These are phyloP conservation scores for Lathyrus oleraceus DNA, from an alignment of 306 rosid species.

Conservation along the genomic window DNA sequence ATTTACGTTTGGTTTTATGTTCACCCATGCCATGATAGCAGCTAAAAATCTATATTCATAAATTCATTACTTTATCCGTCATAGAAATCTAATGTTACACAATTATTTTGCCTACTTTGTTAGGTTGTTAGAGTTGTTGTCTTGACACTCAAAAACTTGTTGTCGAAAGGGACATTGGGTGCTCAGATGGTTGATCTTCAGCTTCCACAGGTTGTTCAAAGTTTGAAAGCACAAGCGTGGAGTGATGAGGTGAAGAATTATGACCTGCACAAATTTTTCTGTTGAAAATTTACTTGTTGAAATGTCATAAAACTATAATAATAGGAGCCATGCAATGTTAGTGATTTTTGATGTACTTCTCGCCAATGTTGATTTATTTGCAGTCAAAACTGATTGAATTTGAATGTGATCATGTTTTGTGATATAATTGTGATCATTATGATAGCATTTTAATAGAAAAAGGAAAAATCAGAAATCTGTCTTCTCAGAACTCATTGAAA, in stretches of 20 bases:
- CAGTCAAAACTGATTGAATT: not conserved
- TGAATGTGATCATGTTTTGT: not conserved
- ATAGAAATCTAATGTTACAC: constrained; percentile 31
- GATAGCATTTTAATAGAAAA: constrained; percentile 18
- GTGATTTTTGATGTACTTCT: constrained; percentile 26
- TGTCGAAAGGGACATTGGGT: constrained; percentile 84
- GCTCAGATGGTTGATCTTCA: constrained; percentile 97
- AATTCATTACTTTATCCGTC: not conserved
- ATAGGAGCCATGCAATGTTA: constrained; percentile 17
- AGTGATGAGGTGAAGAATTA: constrained; percentile 88
- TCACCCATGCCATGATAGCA: constrained; percentile 19
- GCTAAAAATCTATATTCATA: constrained; percentile 25
- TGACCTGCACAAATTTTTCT: constrained; percentile 24
- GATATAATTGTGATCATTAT: not conserved
- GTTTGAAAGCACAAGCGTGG: constrained; percentile 99
- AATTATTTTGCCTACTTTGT: constrained; percentile 41
- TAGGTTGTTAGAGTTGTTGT: constrained; percentile 98
- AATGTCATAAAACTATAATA: constrained; percentile 28
- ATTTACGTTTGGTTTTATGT: constrained; percentile 11
- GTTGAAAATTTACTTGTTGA: constrained; percentile 27
- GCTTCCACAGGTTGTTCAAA: constrained; percentile 89
- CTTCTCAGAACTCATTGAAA: not conserved
- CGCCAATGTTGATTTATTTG: constrained; percentile 9
- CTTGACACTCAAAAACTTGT: constrained; percentile 82
- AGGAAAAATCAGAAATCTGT: constrained; percentile 26